Evolutionary conservation across 345 rosid species (phyloP).

Genomic region (Stellera chamaejasme): DNA sequence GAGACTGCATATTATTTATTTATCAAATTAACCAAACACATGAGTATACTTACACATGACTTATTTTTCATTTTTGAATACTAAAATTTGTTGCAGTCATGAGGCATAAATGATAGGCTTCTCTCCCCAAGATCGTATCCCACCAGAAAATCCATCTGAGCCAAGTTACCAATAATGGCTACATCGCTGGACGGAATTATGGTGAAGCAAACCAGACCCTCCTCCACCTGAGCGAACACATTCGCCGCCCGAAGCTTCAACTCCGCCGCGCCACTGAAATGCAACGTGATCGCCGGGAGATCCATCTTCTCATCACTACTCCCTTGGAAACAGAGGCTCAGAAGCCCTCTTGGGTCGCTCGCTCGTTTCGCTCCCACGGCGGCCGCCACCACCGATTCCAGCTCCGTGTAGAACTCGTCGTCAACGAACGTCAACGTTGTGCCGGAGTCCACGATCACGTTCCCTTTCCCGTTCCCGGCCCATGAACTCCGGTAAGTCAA

Average conservation of each 20-base stretch:
- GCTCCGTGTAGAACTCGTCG: constrained; percentile 20
- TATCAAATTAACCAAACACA: too few relatives aligned
- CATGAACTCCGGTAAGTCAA: constrained; percentile 18
- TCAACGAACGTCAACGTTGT: constrained; percentile 45
- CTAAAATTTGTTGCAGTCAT: constrained; percentile 24
- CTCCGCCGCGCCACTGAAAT: constrained; percentile 40
- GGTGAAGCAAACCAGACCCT: constrained; percentile 28
- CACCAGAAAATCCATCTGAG: constrained; percentile 32
- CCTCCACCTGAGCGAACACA: constrained; percentile 18
- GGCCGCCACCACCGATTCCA: constrained; percentile 25
- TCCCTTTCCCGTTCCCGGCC: constrained; percentile 16
- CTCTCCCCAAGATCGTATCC: constrained; percentile 34
- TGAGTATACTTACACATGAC: too few relatives aligned
- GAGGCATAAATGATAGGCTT: constrained; percentile 33
- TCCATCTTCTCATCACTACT: background rate
- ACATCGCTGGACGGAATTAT: constrained; percentile 19
- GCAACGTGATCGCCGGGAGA: constrained; percentile 43
- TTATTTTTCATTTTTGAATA: too few relatives aligned
- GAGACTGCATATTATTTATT: too few relatives aligned
- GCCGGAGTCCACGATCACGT: constrained; percentile 52
- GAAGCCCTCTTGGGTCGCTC: constrained; percentile 22
- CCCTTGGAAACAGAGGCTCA: constrained; percentile 25
- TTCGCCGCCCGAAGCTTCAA: constrained; percentile 36
- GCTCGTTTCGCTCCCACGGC: constrained; percentile 23
- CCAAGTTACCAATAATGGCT: constrained; percentile 31